phyloP scores from a whole-genome alignment of 768 basidiomycete genomes.

The Pisolithus microcarpus region DNA sequence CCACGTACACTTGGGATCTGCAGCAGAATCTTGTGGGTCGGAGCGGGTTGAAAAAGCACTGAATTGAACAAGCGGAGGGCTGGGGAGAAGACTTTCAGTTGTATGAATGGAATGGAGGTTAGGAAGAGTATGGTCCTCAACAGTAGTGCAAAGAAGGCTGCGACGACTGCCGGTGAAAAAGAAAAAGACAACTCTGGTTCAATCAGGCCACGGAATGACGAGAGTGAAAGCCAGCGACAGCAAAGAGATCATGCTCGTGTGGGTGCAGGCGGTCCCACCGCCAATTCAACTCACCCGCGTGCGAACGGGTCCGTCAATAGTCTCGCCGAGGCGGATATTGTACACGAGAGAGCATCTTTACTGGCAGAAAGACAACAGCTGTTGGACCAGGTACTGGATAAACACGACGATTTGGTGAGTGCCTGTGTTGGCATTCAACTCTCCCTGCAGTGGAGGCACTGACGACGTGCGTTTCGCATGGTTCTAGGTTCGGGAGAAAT shows the following conservation, averaged over 20 bases:
- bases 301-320: neutral
- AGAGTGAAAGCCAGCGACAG: neutral
- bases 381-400: conserved; percentile 51
- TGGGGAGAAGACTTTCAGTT: neutral
- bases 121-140: neutral
- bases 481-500: conserved; percentile 71
- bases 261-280: neutral
- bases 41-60: neutral
- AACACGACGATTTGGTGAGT: conserved; percentile 72
- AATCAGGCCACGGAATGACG: neutral
- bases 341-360: conserved; percentile 36
- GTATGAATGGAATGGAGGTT: neutral
- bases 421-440: neutral
- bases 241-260: neutral
- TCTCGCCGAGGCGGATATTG: conserved; percentile 17
- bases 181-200: neutral
- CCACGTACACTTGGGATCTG: neutral
- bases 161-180: neutral
- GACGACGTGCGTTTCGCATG: conserved; percentile 1
- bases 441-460: neutral
- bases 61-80: neutral
- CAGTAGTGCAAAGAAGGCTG: neutral
- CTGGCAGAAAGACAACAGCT: conserved; percentile 54
- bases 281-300: neutral
- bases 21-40: neutral